Evolutionary conservation across 257 asterid genomes (phyloP), one percentile per base, ranked within the genome.

Genomic region (Plantago major): DNA sequence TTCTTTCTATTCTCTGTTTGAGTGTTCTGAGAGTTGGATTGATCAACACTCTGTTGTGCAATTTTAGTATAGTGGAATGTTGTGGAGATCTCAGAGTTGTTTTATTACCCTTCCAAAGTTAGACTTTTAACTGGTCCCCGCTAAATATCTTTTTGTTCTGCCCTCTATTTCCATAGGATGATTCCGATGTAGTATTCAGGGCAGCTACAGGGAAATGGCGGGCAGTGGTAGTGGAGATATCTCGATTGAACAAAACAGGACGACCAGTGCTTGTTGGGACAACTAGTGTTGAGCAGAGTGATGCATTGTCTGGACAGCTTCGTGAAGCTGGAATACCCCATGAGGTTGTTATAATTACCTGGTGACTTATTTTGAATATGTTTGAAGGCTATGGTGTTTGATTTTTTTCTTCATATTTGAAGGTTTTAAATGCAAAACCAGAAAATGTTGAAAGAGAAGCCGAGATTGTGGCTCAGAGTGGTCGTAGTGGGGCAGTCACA

Each of bases 371-470:
- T 53, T 19, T 53, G 33, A 10, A 9, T 4, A 11, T 17, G 28
- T 43, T 71, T 46, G 42, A 17, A 52, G 58, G 48, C 64, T 33
- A 44, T 15, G 18, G 46, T 33, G 46, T 26, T 14, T 53, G n/a
- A 22, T 19, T 37, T 22, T 30, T 52, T 52, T 19, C 30, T 18
- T 52, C 33, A n/a, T 53, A 16, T 59, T 56, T 71, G 19, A 73
- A 93, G 99, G 99, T 93, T 79, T 84, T 93, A 60, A 93, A 93
- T 78, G 99, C 99, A 55, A 93, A 93, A 82, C 99, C 99, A 68
- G 99, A 93, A 78, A 93, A 93, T 74, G 99, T 93, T 82, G 99
- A 93, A 78, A 79, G 99, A 78, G 99, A 93, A 81, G 99, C 99
- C 75, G 99, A 93, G 84, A 93, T 93, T 83, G 96, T 93, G 73